These are phyloP conservation scores for Globisporangium apiculatum DNA, from an alignment of 352 stramenopile genomes.

Conservation along the genomic window DNA sequence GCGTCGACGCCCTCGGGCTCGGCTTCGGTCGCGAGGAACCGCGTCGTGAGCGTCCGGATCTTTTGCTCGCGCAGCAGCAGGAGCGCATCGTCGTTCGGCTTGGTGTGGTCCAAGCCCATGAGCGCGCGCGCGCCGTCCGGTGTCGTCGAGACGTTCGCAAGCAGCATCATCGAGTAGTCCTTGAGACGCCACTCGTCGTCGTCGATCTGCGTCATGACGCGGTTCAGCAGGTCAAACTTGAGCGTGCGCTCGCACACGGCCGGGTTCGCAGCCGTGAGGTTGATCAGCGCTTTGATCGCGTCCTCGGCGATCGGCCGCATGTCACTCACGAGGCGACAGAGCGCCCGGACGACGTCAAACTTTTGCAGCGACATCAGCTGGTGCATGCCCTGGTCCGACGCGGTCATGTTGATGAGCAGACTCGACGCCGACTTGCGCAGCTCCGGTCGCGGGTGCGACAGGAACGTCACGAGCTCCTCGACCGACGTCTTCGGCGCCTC, in stretches of 20 bases:
- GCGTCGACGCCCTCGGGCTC: conserved; percentile 71
- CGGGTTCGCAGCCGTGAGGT: conserved; percentile 70
- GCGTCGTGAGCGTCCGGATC: conserved; percentile 64
- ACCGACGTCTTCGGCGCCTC: conserved; percentile 63
- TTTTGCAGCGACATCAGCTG: conserved; percentile 70
- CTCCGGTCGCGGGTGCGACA: conserved; percentile 75
- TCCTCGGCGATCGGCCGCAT: conserved; percentile 79
- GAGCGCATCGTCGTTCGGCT: conserved; percentile 31
- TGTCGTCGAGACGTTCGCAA: conserved; percentile 77
- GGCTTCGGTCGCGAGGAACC: conserved; percentile 64
- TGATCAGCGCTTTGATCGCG: conserved; percentile 84
- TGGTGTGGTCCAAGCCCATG: conserved; percentile 40
- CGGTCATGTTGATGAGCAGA: conserved; percentile 77
- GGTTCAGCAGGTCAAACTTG: conserved; percentile 77
- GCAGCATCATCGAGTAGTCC: conserved; percentile 84
- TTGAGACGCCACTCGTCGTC: conserved; percentile 79
- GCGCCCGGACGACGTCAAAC: conserved; percentile 65
- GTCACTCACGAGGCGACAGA: conserved; percentile 77
- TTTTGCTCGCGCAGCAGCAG: conserved; percentile 70
- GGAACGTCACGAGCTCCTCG: conserved; percentile 78
- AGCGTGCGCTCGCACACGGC: conserved; percentile 62
- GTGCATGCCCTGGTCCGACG: conserved; percentile 70
- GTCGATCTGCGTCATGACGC: conserved; percentile 80
- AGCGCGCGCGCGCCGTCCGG: conserved; percentile 55
- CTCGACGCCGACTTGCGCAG: conserved; percentile 81